Base-by-base conservation (phyloP, 2,329 filamentous ascomycete species). In the Cladosporium sp. region DNA sequence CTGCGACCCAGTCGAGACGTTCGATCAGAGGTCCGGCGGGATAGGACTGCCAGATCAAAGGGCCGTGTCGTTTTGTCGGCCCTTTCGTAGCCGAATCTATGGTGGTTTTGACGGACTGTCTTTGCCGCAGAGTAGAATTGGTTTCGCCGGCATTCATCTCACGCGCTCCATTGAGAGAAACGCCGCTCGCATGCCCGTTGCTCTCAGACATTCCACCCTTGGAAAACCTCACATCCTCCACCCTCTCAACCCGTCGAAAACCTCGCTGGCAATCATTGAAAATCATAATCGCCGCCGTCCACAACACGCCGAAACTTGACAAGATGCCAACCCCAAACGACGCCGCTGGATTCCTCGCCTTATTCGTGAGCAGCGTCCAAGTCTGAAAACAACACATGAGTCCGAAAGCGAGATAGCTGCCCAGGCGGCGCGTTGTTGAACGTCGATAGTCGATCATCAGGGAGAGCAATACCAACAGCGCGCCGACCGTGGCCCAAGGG, bases 1-100 rank as follows among this genome's bases (percentile, higher is more conserved):
- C 86, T 12, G 81, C 69, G 3, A 83, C 79, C 86, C 86, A 89
- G 65, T 87, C 82, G 21, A 88, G 69, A 18, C 86, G 83, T 68
- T 86, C 83, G 26, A 76, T 71, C 46, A 86, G 80, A 2, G 80
- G 75, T 3, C 69, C 67, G 5, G 70, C 46, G 0, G 86, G 84
- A 69, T 84, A 86, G 2, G 80, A 69, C 68, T 88, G 84, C 86
- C 85, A 88, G 68, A 76, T 75, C 33, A 84, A 52, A 49, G 61
- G 50, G 5, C 69, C 68, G 4, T 23, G 66, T 21, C 73, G 69
- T 58, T 72, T 53, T 18, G 64, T 62, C 10, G 66, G 50, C 31
- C 59, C 52, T 53, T 65, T 56, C 3, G 66, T 65, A 7, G 67
- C 56, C 23, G 33, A 60, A 60, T 53, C 64, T 65, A 12, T 11